Evolutionary conservation across 139 green algal species (phyloP), one percentile per base, ranked within the genome.

Genomic region (Desmodesmus armatus): DNA sequence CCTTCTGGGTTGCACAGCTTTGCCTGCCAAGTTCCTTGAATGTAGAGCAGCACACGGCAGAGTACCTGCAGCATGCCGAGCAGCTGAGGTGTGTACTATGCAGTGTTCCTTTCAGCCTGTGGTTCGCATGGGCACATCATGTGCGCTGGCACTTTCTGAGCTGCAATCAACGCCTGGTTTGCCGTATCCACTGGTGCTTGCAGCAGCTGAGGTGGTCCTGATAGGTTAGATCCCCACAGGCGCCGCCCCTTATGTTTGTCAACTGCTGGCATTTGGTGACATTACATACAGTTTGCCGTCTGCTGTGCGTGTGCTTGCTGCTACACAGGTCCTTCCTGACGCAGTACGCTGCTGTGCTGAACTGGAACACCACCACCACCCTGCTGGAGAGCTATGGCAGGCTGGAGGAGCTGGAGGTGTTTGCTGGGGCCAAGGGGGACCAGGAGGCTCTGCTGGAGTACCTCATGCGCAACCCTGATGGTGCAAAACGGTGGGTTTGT

Each of bases 381-480:
- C 90, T 99, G 84, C 92, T 99, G 60, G 90, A 90, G 2, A 90
- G 88, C 27, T 99, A 99, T 85, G 96, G 97, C 27, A 92, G 95
- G 3, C 17, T 95, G 83, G 93, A 97, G 11, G 97, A 99, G 78
- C 92, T 99, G 51, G 79, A 97, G 80, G 73, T 92, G 21, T 99
- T 93, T 85, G 96, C 96, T 0, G 86, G 83, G 15, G 91, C 91
- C n/a, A 82, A 92, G 1, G 89, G 94, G 37, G 95, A 98, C 87
- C 87, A 96, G 44, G 97, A 99, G 85, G 89, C 90, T 0, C 90
- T 98, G 43, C 76, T 99, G 70, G 93, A 97, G 80, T 88, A 94
- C 78, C 87, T 99, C 73, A 88, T 99, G 82, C 83, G 91, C 62
- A 85, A 73, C 47, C 62, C 62, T 31, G 63, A 49, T 27, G 87